Base-by-base conservation (phyloP, 106 monocot genomes). In the Narthecium ossifragum region DNA sequence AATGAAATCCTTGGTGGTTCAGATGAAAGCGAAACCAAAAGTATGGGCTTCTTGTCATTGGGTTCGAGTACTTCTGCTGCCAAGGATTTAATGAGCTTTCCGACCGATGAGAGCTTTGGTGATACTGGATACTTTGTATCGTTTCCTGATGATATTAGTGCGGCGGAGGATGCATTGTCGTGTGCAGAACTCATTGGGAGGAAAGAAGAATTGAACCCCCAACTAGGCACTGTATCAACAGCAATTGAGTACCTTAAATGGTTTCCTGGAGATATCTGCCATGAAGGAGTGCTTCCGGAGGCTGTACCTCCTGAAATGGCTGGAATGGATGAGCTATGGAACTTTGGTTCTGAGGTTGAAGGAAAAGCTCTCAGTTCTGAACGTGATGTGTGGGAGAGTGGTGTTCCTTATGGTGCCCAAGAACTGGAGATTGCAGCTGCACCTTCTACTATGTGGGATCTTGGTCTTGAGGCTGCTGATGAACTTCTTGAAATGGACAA, bases 401-500 rank as follows among this genome's bases (percentile, higher is more conserved):
- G 64, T 46, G 46, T 26, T 62, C 30, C 15, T 26, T 36, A 31
- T 13, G 51, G 67, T 75, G 26, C 39, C 25, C 47, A 21, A 38
- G 58, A 55, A 23, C 36, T 62, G 24, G 78, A 62, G 18, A 36
- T 31, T 38, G 70, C 31, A 18, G 26, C 12, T 47, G 74, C 58
- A 34, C 38, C 34, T 46, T 58, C 34, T 45, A 26, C 40, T 5
- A 31, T 70, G 17, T 78, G 78, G 78, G 70, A 73, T 24, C 49
- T 67, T 49, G 70, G 65, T 28, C 52, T 67, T 21, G 34, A 69
- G 11, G 12, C 27, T 1, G 17, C 30, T 0, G 73, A 61, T 29
- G 83, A 59, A 48, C 52, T 18, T 28, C 32, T 83, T 38, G 47
- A 69, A 31, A 63, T 66, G 45, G 73, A 66, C 25, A 40, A 67